A percentile compares a stretch with the other conserved stretches of the same genome.
phyloP scores from a whole-genome alignment of 139 green algal genomes.

The Medakamo hakoo region DNA sequence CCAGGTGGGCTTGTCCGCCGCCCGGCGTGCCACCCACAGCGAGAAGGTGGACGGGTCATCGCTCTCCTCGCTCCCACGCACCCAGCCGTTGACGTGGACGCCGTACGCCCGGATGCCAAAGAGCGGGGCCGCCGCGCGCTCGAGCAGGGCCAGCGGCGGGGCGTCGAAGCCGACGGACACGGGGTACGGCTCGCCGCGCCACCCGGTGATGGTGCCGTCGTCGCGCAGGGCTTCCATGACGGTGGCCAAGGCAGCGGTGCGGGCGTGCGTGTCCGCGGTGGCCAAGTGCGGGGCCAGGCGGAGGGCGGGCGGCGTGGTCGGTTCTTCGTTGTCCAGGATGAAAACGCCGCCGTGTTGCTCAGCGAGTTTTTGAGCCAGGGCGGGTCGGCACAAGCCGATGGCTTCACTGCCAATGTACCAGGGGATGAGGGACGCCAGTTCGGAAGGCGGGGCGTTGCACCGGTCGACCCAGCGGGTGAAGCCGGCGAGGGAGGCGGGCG shows the following conservation, averaged over 20 bases:
- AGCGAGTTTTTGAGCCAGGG: not conserved
- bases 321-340: too few species aligned
- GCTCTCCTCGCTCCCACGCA: too few species aligned
- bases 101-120: conserved; percentile 69
- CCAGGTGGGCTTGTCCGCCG: conserved; percentile 70
- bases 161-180: conserved; percentile 42
- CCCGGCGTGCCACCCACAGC: conserved; percentile 78
- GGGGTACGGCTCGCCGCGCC: conserved; percentile 87
- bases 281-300: not conserved
- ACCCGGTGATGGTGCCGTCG: conserved; percentile 58
- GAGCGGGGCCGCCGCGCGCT: conserved; percentile 66
- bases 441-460: not conserved
- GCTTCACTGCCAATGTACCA: not conserved
- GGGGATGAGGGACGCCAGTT: not conserved
- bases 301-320: not conserved
- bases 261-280: not conserved
- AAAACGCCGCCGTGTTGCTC: not conserved
- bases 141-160: conserved; percentile 52
- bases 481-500: too few species aligned
- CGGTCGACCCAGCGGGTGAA: not conserved
- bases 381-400: not conserved
- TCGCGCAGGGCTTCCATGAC: conserved; percentile 17
- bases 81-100: conserved; percentile 84
- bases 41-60: conserved; percentile 24
- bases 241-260: not conserved